Conservation (phyloP, 306 rosid species). For the Cucurbita argyrosperma region DNA sequence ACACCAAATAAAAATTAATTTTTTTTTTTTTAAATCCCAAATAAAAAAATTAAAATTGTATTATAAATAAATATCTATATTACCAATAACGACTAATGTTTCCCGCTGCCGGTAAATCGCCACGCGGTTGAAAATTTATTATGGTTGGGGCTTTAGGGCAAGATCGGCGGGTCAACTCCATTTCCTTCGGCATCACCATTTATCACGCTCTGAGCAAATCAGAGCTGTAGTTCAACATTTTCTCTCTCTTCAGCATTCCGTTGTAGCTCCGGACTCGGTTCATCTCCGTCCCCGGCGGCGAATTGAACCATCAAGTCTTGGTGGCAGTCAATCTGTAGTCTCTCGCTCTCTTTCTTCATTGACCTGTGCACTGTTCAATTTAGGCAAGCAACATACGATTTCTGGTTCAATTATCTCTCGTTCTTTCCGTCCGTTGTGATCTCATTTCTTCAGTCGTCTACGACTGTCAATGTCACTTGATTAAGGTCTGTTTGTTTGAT, state of each 20-base stretch:
- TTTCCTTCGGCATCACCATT: background rate
- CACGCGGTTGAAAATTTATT: background rate
- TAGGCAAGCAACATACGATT: background rate
- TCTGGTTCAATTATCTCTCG: background rate
- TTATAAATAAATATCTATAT: too few species aligned
- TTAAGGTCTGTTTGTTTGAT: background rate
- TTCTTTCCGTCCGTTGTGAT: background rate
- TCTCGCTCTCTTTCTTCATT: background rate
- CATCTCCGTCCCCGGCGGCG: background rate
- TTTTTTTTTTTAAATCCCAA: too few species aligned
- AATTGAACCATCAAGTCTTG: background rate
- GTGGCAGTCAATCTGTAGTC: background rate
- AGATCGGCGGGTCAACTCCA: background rate
- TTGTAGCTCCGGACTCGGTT: background rate
- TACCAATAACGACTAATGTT: background rate
- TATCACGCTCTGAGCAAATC: background rate
- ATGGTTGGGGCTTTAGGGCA: background rate
- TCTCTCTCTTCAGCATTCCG: background rate
- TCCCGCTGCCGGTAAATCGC: background rate
- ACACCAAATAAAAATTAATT: too few species aligned
- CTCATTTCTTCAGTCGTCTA: constrained; percentile 2
- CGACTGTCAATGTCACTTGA: background rate
- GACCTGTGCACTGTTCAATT: background rate
- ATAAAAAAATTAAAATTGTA: too few species aligned
- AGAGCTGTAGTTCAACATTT: background rate